Percentiles rank a stretch among this genome's conserved stretches.
Evolutionary conservation across 2,329 filamentous ascomycete genomes (phyloP).

Genomic region (Madurella fahalii): DNA sequence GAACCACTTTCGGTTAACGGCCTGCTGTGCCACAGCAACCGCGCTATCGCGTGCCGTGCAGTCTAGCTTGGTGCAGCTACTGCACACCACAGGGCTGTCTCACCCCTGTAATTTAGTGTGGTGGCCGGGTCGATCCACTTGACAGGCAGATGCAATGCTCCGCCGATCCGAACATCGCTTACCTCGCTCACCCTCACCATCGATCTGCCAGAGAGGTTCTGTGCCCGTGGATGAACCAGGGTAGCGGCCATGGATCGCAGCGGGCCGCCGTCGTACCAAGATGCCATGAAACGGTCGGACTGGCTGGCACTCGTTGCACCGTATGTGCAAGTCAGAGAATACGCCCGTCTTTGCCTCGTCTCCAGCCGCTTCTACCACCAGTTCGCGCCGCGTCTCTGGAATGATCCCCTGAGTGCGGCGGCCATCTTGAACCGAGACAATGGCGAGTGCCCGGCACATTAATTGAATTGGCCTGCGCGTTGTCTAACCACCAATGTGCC

Average conservation of each 20-base stretch:
- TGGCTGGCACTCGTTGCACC: constrained; percentile 48
- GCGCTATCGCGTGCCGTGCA: no score
- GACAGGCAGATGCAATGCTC: no score
- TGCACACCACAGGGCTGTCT: no score
- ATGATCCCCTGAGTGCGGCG: constrained; percentile 42
- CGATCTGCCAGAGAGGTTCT: no score
- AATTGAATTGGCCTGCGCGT: neutral
- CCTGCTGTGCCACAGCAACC: no score
- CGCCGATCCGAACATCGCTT: no score
- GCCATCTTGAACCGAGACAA: constrained; percentile 41
- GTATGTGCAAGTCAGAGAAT: constrained; percentile 40
- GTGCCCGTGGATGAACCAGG: no score
- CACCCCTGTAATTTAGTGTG: no score
- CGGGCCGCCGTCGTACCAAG: constrained; percentile 49
- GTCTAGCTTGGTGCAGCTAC: no score
- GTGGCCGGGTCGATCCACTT: no score
- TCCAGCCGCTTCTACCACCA: constrained; percentile 42
- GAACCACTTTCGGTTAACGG: no score
- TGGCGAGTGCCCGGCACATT: constrained; percentile 17
- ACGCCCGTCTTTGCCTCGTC: constrained; percentile 46
- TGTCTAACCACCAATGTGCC: constrained; percentile 16
- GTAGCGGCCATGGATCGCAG: neutral
- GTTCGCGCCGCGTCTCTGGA: constrained; percentile 53
- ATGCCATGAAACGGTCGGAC: constrained; percentile 44
- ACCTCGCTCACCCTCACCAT: no score